Percentiles rank a stretch among this genome's conserved stretches.
Evolutionary conservation across 495 filamentous ascomycete genomes (phyloP).

Genomic region (Daldinia concentrica): DNA sequence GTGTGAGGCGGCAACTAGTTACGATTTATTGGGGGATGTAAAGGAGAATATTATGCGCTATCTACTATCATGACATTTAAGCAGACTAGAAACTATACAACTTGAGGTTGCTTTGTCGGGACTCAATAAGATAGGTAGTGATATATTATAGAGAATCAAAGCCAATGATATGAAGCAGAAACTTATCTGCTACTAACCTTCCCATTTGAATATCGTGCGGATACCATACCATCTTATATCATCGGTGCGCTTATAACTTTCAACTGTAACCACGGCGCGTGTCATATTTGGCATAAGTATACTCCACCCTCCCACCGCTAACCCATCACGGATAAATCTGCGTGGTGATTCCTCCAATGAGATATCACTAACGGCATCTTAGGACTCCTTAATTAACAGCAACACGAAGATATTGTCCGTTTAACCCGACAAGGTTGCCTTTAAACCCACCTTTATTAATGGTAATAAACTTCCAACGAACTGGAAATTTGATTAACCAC

Average conservation of each 20-base stretch:
- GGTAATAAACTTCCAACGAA: background rate
- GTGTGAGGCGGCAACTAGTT: too few relatives aligned
- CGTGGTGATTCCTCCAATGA: slow-evolving; percentile 31
- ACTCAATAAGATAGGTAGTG: background rate
- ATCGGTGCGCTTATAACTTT: slow-evolving; percentile 6
- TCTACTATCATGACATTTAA: too few relatives aligned
- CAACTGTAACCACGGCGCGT: background rate
- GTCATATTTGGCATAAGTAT: background rate
- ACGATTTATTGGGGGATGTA: too few relatives aligned
- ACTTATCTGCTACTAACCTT: background rate
- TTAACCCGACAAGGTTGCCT: background rate
- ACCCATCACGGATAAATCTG: slow-evolving; percentile 20
- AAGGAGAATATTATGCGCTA: too few relatives aligned
- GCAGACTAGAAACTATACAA: background rate
- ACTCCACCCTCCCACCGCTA: slow-evolving; percentile 19
- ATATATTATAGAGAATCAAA: background rate
- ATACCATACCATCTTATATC: background rate
- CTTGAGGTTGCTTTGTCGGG: background rate
- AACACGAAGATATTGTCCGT: background rate
- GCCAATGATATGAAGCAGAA: background rate
- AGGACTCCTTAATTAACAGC: slow-evolving; percentile 19
- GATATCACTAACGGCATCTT: background rate
- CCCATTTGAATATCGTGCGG: background rate
- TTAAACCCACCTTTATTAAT: slow-evolving; percentile 7
- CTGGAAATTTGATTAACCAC: background rate